Evolutionary conservation across 768 basidiomycete species (phyloP).

Genomic region (Tylopilus subfusipes): DNA sequence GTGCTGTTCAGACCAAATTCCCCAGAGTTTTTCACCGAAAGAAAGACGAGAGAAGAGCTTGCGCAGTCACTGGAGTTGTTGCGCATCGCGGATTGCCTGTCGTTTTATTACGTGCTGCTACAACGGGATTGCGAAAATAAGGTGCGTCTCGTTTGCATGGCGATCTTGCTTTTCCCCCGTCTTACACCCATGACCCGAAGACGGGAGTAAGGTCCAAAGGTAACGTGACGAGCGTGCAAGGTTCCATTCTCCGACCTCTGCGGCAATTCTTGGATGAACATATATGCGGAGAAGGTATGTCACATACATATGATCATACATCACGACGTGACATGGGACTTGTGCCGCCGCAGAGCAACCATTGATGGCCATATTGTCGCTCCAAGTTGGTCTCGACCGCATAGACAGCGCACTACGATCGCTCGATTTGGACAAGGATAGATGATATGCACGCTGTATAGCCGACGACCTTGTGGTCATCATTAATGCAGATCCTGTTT

Average conservation of each 20-base stretch:
- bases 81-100: constrained; percentile 62
- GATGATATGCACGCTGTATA: background rate
- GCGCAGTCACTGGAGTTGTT: constrained; percentile 54
- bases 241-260: constrained; percentile 45
- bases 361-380: constrained; percentile 33
- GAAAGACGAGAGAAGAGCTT: constrained; percentile 42
- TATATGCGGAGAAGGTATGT: constrained; percentile 30
- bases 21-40: constrained; percentile 43
- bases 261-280: constrained; percentile 36
- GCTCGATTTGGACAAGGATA: constrained; percentile 4
- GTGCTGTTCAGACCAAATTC: constrained; percentile 58
- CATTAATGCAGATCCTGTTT: constrained; percentile 13
- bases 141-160: constrained; percentile 34
- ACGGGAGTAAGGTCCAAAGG: constrained; percentile 49
- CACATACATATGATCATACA: background rate
- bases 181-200: constrained; percentile 29
- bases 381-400: constrained; percentile 49
- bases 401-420: constrained; percentile 39
- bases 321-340: background rate
- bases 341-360: constrained; percentile 21
- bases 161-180: background rate
- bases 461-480: background rate
- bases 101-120: constrained; percentile 65
- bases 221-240: constrained; percentile 42
- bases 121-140: constrained; percentile 54